Evolutionary conservation across 805 yeast genomes (phyloP).

Genomic region (Helenozyma baotianmanensis): DNA sequence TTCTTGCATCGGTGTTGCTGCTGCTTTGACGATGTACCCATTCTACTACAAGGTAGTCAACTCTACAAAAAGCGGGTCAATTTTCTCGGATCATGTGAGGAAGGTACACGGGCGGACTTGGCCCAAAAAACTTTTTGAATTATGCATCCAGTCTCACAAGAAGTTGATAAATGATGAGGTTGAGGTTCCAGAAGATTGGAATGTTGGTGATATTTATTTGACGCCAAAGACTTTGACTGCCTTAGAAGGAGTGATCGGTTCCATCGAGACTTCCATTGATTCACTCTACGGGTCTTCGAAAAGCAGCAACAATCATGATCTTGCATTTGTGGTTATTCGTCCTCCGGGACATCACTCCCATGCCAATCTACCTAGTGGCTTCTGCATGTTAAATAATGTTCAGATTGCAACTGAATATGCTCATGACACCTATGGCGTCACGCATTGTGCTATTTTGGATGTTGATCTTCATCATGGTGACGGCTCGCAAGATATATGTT

Average conservation of each 20-base stretch:
- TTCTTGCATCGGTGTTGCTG: constrained; percentile 70
- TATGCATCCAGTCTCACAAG: constrained; percentile 55
- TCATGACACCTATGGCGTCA: constrained; percentile 51
- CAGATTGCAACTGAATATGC: constrained; percentile 82
- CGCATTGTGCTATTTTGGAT: constrained; percentile 79
- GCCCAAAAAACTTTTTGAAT: constrained; percentile 54
- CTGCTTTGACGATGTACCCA: constrained; percentile 68
- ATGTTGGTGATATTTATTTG: constrained; percentile 75
- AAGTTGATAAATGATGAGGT: constrained; percentile 50
- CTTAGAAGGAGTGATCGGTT: constrained; percentile 71
- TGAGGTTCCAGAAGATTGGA: constrained; percentile 81
- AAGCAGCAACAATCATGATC: constrained; percentile 25
- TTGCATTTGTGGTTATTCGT: constrained; percentile 63
- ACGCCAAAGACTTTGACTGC: constrained; percentile 65
- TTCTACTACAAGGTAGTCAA: constrained; percentile 49
- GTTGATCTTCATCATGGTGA: constrained; percentile 88
- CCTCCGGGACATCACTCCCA: constrained; percentile 91
- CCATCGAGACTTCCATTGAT: constrained; percentile 70
- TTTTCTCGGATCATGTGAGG: constrained; percentile 56
- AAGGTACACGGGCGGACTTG: constrained; percentile 72
- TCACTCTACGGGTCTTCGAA: constrained; percentile 20
- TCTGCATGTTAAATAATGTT: constrained; percentile 75
- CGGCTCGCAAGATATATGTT: constrained; percentile 82
- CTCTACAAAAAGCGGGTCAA: constrained; percentile 43
- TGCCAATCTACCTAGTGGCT: constrained; percentile 79